A percentile compares a stretch with the other conserved stretches of the same genome.
phyloP scores from a whole-genome alignment of 1,284 basidiomycete genomes.

The Pisolithus thermaeus region DNA sequence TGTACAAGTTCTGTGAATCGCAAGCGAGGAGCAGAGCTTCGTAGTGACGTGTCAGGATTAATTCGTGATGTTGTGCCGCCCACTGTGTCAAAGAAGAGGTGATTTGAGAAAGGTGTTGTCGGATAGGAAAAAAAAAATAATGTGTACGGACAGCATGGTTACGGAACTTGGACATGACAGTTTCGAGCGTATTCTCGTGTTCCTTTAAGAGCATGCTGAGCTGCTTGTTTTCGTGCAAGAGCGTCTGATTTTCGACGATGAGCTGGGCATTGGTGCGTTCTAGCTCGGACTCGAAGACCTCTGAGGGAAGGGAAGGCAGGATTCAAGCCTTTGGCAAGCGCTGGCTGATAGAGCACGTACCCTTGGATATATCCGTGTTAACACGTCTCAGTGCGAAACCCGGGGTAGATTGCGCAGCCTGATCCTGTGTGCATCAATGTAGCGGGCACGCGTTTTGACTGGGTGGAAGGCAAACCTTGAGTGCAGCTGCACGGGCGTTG shows the following conservation, averaged over 20 bases:
- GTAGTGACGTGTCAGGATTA: conserved; percentile 87
- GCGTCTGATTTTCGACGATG: conserved; percentile 88
- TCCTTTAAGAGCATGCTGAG: conserved; percentile 85
- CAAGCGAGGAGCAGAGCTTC: conserved; percentile 76
- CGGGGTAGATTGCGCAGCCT: conserved; percentile 72
- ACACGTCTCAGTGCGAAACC: conserved; percentile 84
- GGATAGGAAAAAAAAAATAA: neutral
- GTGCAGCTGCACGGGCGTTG: conserved; percentile 65
- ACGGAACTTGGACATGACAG: conserved; percentile 94
- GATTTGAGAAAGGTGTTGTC: conserved; percentile 1
- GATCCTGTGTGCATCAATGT: conserved; percentile 43
- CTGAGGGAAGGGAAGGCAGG: conserved; percentile 36
- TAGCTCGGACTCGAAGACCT: conserved; percentile 88
- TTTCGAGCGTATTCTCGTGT: conserved; percentile 92
- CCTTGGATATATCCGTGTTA: conserved; percentile 92
- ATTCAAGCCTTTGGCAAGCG: conserved; percentile 6
- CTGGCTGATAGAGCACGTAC: conserved; percentile 31
- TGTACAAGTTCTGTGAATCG: conserved; percentile 57
- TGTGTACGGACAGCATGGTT: conserved; percentile 74
- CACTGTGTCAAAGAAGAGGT: conserved; percentile 34
- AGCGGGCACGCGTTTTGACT: neutral
- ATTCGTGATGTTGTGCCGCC: conserved; percentile 89
- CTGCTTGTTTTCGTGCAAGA: conserved; percentile 94
- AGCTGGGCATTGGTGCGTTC: conserved; percentile 88
- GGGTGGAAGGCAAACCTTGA: conserved; percentile 59